Percentiles rank a stretch among this genome's conserved stretches.
Conservation (phyloP, 176 grass and related monocot genomes). For the Dactylis glomerata region DNA sequence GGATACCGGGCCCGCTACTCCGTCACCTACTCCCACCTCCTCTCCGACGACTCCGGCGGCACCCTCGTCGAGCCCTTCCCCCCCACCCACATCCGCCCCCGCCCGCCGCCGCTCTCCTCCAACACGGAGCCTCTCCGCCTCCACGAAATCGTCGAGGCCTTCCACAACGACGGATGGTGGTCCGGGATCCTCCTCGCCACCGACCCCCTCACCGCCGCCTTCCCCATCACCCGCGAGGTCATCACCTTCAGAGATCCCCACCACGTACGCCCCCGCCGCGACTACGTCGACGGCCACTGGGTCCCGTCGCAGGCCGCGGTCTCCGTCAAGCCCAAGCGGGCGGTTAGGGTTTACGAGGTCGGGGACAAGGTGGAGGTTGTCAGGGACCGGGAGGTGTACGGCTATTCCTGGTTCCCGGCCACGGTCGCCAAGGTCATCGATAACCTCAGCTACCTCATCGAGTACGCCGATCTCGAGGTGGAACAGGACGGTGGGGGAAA, state of each 20-base stretch:
- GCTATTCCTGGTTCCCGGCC: conserved; percentile 59
- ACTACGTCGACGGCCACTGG: conserved; percentile 45
- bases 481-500: neutral
- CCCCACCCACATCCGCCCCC: conserved; percentile 34
- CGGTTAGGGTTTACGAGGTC: conserved; percentile 11
- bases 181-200: conserved; percentile 42
- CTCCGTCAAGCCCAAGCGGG: neutral
- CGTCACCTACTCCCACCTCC: conserved; percentile 43
- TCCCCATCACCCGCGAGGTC: conserved; percentile 60
- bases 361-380: conserved; percentile 58
- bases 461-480: conserved; percentile 40
- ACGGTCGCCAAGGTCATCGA: conserved; percentile 35
- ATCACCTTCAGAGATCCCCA: conserved; percentile 27
- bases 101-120: neutral
- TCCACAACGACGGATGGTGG: conserved; percentile 85
- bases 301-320: conserved; percentile 9
- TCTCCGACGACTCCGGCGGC: conserved; percentile 37
- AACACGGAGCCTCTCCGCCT: neutral
- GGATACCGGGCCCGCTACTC: conserved; percentile 22
- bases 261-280: conserved; percentile 43
- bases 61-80: conserved; percentile 45
- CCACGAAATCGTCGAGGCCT: conserved; percentile 64
- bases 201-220: conserved; percentile 29
- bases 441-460: conserved; percentile 35
- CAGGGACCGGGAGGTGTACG: conserved; percentile 29